These are phyloP conservation scores for Cercis canadensis DNA, from an alignment of 306 rosid genomes.

Conservation along the genomic window DNA sequence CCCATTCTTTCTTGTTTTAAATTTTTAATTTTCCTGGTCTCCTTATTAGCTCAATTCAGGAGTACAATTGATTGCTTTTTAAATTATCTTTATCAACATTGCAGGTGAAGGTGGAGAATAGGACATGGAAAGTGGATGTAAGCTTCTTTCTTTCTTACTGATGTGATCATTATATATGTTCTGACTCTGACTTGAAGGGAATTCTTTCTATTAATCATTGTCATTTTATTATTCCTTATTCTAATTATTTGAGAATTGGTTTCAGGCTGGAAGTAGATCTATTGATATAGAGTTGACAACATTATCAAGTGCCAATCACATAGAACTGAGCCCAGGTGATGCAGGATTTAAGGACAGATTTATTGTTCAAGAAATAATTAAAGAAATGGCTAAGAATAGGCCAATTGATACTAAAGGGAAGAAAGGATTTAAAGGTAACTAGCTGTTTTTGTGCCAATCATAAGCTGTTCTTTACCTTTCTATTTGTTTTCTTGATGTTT, in stretches of 20 bases:
- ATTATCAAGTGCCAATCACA: conserved; percentile 81
- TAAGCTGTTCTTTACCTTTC: conserved; percentile 2
- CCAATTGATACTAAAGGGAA: conserved; percentile 89
- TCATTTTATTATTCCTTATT: too few relatives aligned
- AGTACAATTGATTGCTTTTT: not conserved
- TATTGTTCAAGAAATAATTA: conserved; percentile 89
- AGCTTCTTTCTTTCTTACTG: conserved; percentile 42
- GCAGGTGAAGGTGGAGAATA: conserved; percentile 95
- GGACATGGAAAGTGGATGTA: conserved; percentile 95
- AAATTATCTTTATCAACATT: conserved; percentile 27
- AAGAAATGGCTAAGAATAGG: conserved; percentile 91
- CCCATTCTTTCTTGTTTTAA: not conserved
- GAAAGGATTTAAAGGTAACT: conserved; percentile 77
- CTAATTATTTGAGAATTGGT: conserved; percentile 30
- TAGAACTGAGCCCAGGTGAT: conserved; percentile 89
- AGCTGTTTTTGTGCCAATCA: not conserved
- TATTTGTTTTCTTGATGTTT: not conserved
- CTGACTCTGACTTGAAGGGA: not conserved
- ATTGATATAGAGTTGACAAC: conserved; percentile 93
- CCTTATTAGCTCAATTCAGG: not conserved
- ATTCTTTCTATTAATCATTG: too few relatives aligned
- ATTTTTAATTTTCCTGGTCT: not conserved
- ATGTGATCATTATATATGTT: not conserved
- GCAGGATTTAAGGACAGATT: conserved; percentile 97
- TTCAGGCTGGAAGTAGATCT: conserved; percentile 93